phyloP scores from a whole-genome alignment of 768 basidiomycete species.

The Hypholoma sublateritium region DNA sequence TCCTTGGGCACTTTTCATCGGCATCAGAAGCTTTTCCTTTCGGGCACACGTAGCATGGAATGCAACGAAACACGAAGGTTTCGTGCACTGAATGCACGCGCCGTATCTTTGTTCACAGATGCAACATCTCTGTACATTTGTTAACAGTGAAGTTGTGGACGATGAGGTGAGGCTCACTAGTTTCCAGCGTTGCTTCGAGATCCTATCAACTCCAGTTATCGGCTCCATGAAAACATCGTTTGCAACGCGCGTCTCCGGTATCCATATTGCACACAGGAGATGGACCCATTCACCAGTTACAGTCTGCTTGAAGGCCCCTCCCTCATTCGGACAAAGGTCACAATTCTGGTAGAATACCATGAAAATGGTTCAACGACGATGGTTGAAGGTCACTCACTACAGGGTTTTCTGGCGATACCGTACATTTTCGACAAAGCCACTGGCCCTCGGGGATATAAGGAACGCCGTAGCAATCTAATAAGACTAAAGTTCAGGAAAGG shows the following conservation, averaged over 20 bases:
- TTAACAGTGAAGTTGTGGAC: background rate
- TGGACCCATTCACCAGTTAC: slow-evolving; percentile 93
- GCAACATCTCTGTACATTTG: slow-evolving; percentile 39
- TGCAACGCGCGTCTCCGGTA: slow-evolving; percentile 89
- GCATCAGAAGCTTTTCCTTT: slow-evolving; percentile 78
- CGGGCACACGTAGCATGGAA: slow-evolving; percentile 96
- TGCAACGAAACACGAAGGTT: slow-evolving; percentile 85
- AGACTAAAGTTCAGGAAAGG: background rate
- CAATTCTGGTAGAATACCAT: slow-evolving; percentile 61
- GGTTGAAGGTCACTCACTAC: slow-evolving; percentile 60
- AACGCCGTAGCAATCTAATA: slow-evolving; percentile 93
- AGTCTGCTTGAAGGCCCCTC: slow-evolving; percentile 98
- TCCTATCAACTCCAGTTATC: slow-evolving; percentile 83
- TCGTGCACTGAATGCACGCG: slow-evolving; percentile 96
- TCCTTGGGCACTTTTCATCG: slow-evolving; percentile 83
- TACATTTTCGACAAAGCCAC: slow-evolving; percentile 98
- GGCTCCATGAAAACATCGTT: slow-evolving; percentile 99
- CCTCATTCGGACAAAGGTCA: slow-evolving; percentile 94
- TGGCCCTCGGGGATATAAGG: slow-evolving; percentile 99
- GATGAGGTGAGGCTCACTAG: slow-evolving; percentile 54
- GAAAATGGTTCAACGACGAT: background rate
- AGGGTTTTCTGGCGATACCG: slow-evolving; percentile 93
- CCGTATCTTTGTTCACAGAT: slow-evolving; percentile 55
- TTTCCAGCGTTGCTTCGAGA: slow-evolving; percentile 92
- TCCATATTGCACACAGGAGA: slow-evolving; percentile 95